A percentile compares a stretch with the other conserved stretches of the same genome.
Evolutionary conservation across 768 basidiomycete genomes (phyloP).

Genomic region (Kwoniella newhampshirensis): DNA sequence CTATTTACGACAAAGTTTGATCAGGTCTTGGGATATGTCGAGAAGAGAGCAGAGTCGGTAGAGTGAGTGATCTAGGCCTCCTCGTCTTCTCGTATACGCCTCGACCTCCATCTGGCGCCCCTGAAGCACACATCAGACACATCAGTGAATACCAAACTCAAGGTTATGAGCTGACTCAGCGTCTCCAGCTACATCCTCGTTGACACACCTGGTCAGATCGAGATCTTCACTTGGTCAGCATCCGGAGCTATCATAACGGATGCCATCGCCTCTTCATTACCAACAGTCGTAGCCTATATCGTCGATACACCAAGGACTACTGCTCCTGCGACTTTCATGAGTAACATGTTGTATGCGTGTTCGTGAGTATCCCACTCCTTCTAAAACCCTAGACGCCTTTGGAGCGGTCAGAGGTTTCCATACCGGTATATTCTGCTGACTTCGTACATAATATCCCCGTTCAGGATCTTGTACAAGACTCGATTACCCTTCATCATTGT

Average conservation of each 20-base stretch:
- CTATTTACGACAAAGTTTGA: constrained; percentile 99
- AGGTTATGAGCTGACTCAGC: background rate
- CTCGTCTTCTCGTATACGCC: no score
- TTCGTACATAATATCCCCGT: no score
- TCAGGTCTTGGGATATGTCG: constrained; percentile 85
- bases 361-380: constrained; percentile 63
- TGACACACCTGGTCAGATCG: constrained; percentile 98
- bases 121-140: no score
- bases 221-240: constrained; percentile 99
- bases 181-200: constrained; percentile 78
- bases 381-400: no score
- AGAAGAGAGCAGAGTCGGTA: constrained; percentile 81
- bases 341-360: constrained; percentile 99
- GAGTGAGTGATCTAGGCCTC: constrained; percentile 68
- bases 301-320: constrained; percentile 95
- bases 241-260: constrained; percentile 99
- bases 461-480: constrained; percentile 94
- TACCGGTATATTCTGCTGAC: no score
- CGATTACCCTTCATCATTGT: constrained; percentile 95
- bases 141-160: no score
- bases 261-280: constrained; percentile 86
- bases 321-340: constrained; percentile 94
- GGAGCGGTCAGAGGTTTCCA: no score
- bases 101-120: no score
- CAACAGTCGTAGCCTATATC: constrained; percentile 92